A percentile compares a stretch with the other conserved stretches of the same genome.
Evolutionary conservation across 2,329 filamentous ascomycete species (phyloP).

Genomic region (Trichophyton schoenleinii): DNA sequence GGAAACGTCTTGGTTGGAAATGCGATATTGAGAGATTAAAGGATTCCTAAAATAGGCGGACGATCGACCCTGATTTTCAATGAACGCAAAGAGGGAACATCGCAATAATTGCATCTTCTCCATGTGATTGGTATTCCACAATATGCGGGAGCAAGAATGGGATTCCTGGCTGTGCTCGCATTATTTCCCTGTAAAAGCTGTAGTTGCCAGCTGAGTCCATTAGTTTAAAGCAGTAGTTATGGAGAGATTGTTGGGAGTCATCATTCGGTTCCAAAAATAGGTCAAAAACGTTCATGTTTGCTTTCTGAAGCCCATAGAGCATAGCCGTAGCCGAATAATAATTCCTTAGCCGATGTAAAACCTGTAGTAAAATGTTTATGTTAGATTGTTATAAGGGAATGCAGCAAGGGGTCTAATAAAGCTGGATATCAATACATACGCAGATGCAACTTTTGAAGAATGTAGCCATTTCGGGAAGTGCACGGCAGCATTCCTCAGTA

Average conservation of each 20-base stretch:
- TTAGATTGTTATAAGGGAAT: neutral
- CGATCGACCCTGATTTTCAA: neutral
- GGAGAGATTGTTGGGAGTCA: neutral
- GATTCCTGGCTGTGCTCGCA: conserved; percentile 23
- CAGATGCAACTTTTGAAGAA: conserved; percentile 26
- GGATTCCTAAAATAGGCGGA: neutral
- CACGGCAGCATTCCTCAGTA: conserved; percentile 29
- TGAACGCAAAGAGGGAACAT: conserved; percentile 11
- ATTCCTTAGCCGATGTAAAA: conserved; percentile 20
- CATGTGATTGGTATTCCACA: conserved; percentile 17
- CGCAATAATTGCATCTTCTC: conserved; percentile 7
- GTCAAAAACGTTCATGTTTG: conserved; percentile 13
- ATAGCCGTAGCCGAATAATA: conserved; percentile 30
- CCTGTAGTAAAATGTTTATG: conserved; percentile 14
- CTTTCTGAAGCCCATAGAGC: conserved; percentile 25
- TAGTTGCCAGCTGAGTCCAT: conserved; percentile 24
- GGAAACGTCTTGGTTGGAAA: conserved; percentile 1
- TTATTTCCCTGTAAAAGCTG: conserved; percentile 24
- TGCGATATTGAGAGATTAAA: neutral
- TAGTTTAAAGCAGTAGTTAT: conserved; percentile 16
- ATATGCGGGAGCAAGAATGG: conserved; percentile 30
- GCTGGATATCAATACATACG: conserved; percentile 17
- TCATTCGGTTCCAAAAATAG: neutral
- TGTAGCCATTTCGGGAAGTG: conserved; percentile 22
- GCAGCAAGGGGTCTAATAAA: neutral